These are phyloP conservation scores for Lentinula detonsa DNA, from an alignment of 768 basidiomycete species.

Conservation along the genomic window DNA sequence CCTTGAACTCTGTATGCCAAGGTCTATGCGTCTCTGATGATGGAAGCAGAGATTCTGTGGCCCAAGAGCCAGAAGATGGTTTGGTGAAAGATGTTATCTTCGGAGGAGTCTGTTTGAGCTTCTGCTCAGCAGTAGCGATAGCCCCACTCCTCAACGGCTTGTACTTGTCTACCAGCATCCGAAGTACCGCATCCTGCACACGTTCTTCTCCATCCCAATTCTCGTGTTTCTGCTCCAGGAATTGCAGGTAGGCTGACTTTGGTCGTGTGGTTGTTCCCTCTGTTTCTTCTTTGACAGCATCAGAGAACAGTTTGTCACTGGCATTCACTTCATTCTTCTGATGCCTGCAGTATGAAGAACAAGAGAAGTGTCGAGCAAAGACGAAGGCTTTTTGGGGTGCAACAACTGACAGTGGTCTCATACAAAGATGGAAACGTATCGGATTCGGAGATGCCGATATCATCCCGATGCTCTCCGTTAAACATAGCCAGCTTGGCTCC, in stretches of 20 bases:
- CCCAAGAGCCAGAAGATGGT: constrained; percentile 33
- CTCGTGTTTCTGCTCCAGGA: constrained; percentile 40
- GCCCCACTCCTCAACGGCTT: constrained; percentile 67
- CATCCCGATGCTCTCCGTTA: too few relatives aligned
- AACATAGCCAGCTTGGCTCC: too few relatives aligned
- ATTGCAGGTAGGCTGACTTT: constrained; percentile 10
- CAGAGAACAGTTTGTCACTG: constrained; percentile 54
- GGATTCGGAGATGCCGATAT: too few relatives aligned
- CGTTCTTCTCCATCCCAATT: constrained; percentile 81
- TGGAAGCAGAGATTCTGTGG: constrained; percentile 47
- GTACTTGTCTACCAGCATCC: constrained; percentile 86
- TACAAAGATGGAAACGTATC: background rate
- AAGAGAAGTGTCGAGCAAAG: background rate
- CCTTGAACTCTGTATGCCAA: constrained; percentile 66
- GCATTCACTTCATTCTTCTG: background rate
- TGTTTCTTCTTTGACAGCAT: constrained; percentile 51
- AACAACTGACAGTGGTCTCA: background rate
- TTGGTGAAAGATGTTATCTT: constrained; percentile 20
- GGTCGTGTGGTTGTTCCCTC: constrained; percentile 17
- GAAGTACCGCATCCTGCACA: constrained; percentile 60
- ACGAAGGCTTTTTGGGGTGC: background rate
- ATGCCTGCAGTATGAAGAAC: background rate
- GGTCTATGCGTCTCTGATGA: constrained; percentile 53
- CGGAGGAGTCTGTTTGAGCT: constrained; percentile 46
- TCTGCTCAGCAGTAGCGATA: constrained; percentile 60